Percentiles rank a stretch among this genome's conserved stretches.
Conservation (phyloP, 1,139 yeast genomes). For the Geotrichum candidum region DNA sequence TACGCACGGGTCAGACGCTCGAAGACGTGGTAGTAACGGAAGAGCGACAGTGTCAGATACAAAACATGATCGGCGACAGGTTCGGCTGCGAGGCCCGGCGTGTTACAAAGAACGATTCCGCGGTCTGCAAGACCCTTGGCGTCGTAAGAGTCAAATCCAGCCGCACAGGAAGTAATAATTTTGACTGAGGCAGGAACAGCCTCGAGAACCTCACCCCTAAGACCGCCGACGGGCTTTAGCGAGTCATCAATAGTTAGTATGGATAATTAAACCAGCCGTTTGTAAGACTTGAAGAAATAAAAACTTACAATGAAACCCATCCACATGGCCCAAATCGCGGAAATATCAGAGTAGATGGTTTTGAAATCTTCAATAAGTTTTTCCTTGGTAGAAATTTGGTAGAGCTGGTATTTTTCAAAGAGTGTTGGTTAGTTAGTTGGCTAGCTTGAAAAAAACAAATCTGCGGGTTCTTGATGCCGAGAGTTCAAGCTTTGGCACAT, state of each 20-base stretch:
- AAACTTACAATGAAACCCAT: conserved; percentile 22
- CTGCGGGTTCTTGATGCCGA: background rate
- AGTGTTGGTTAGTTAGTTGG: background rate
- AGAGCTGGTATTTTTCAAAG: conserved; percentile 9
- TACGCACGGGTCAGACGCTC: conserved; percentile 40
- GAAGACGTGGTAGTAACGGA: conserved; percentile 54
- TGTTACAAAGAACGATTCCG: conserved; percentile 56
- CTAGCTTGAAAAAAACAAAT: background rate
- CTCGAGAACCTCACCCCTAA: conserved; percentile 41
- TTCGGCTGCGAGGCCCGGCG: conserved; percentile 46
- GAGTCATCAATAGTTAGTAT: background rate
- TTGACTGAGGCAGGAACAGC: conserved; percentile 49
- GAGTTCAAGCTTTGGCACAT: background rate
- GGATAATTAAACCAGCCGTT: background rate
- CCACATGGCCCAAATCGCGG: conserved; percentile 25
- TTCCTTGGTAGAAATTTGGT: conserved; percentile 20
- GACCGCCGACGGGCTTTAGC: conserved; percentile 23
- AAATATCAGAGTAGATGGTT: conserved; percentile 20
- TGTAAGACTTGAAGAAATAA: background rate
- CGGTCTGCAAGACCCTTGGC: conserved; percentile 38
- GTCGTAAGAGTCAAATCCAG: conserved; percentile 64
- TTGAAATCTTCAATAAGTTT: conserved; percentile 21
- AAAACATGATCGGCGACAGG: conserved; percentile 76
- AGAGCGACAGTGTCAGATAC: conserved; percentile 52
- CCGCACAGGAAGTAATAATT: conserved; percentile 60